Base-by-base conservation (phyloP, 106 monocot genomes). In the Apostasia ramifera region DNA sequence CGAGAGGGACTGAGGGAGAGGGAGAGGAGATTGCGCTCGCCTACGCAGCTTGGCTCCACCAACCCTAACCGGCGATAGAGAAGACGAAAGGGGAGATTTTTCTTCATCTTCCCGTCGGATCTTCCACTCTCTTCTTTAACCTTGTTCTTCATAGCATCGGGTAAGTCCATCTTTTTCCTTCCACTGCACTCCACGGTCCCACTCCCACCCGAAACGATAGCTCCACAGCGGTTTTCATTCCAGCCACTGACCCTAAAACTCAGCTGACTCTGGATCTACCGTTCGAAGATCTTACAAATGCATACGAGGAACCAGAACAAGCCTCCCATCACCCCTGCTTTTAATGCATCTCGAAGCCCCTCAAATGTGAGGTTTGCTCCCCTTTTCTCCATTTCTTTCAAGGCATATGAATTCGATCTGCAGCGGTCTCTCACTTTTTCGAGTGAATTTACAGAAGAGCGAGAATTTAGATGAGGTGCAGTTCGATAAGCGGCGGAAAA, bases 301-400 rank as follows among this genome's bases (percentile, higher is more conserved):
- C 65, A 65, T 8, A 26, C 48, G 37, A 65, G 65, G 65, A 65
- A 65, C 48, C 65, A 47, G 65, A 65, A 65, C 48, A 65, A 37
- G 37, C 48, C 65, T 8, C 65, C 47, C 26, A 1, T 49, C 47
- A 65, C 43, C 48, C 65, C 47, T 1, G 65, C 26, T n/a, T 8
- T 47, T 14, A 65, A 48, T 2, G 3, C 3, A 47, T 65, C 65
- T n/a, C 48, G 48, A 48, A 65, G 15, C 43, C 65, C 48, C 48
- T 48, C 65, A 8, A 65, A 65, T 48, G 65, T 65, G 48, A 65
- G 65, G 47, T 65, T 65, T 65, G 62, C 65, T 65, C 48, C 48
- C 48, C 26, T 45, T 26, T 3, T 8, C 47, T 48, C 48, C 47
- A 49, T 65, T 4, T 48, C 14, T 4, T 0, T 14, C 48, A 0